A percentile compares a stretch with the other conserved stretches of the same genome.
Evolutionary conservation across 352 stramenopile species (phyloP).

Genomic region (Globisporangium sylvaticum): DNA sequence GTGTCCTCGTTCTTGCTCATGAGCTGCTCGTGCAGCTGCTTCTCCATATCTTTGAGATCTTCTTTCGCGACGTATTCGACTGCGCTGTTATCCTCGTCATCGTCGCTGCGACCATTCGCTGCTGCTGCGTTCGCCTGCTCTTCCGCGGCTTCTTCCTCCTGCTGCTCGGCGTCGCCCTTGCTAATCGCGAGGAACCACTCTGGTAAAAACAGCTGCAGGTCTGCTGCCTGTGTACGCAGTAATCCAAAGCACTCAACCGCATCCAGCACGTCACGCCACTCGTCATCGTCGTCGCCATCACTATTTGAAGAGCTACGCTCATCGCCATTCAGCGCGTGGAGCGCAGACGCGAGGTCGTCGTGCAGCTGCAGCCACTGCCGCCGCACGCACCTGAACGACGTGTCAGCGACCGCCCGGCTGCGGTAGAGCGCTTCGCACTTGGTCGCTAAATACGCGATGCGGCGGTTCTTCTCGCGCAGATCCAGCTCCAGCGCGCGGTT

Average conservation of each 20-base stretch:
- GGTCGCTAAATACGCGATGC: slow-evolving; percentile 54
- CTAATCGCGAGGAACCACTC: slow-evolving; percentile 72
- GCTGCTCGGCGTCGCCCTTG: slow-evolving; percentile 34
- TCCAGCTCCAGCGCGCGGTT: slow-evolving; percentile 76
- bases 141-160: slow-evolving; percentile 16
- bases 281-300: slow-evolving; percentile 16
- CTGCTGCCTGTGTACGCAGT: slow-evolving; percentile 31
- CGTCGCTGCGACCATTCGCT: slow-evolving; percentile 1
- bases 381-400: slow-evolving; percentile 51
- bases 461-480: slow-evolving; percentile 79
- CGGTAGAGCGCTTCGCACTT: slow-evolving; percentile 74
- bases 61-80: slow-evolving; percentile 24
- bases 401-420: slow-evolving; percentile 38
- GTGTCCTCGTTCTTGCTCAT: slow-evolving; percentile 24
- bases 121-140: not conserved
- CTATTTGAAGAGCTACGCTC: slow-evolving; percentile 1
- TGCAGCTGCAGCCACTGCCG: slow-evolving; percentile 65
- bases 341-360: slow-evolving; percentile 42
- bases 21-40: slow-evolving; percentile 38
- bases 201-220: slow-evolving; percentile 49
- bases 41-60: slow-evolving; percentile 41
- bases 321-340: slow-evolving; percentile 17
- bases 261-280: slow-evolving; percentile 31
- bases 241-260: slow-evolving; percentile 43
- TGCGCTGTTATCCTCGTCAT: slow-evolving; percentile 2